Conservation (phyloP, 2,329 filamentous ascomycete genomes). For the Ilyonectria mors-panacis region DNA sequence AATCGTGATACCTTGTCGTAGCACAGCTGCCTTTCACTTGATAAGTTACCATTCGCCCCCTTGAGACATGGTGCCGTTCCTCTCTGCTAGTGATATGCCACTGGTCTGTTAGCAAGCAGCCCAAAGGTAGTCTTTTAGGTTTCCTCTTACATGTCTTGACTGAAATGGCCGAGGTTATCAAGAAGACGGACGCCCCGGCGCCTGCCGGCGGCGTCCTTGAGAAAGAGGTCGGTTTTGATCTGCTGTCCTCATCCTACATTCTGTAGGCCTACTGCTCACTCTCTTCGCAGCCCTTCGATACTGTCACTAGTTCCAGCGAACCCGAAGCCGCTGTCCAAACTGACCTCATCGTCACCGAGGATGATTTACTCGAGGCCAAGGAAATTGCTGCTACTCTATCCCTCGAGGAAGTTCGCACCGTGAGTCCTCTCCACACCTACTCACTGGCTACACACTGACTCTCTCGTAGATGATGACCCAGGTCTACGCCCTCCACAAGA, state of each 20-base stretch:
- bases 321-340: slow-evolving; percentile 23
- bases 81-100: neutral
- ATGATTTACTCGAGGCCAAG: slow-evolving; percentile 62
- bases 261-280: neutral
- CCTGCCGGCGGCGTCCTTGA: slow-evolving; percentile 2
- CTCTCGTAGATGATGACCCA: slow-evolving; percentile 51
- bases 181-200: neutral
- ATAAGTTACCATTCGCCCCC: neutral
- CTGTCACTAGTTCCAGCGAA: neutral
- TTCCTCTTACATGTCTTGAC: neutral
- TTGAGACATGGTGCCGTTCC: neutral
- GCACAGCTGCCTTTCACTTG: neutral
- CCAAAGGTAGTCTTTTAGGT: neutral
- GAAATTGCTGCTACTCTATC: slow-evolving; percentile 54
- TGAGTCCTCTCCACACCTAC: slow-evolving; percentile 27
- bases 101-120: neutral
- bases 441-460: neutral
- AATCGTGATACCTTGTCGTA: slow-evolving; percentile 3
- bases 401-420: slow-evolving; percentile 52
- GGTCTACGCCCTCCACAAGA: slow-evolving; percentile 53
- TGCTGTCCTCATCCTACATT: neutral
- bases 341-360: slow-evolving; percentile 57
- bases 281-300: neutral
- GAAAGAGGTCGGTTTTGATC: neutral
- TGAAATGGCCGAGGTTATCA: slow-evolving; percentile 4